Conservation (phyloP, 495 filamentous ascomycete species). For the Neurospora discreta region DNA sequence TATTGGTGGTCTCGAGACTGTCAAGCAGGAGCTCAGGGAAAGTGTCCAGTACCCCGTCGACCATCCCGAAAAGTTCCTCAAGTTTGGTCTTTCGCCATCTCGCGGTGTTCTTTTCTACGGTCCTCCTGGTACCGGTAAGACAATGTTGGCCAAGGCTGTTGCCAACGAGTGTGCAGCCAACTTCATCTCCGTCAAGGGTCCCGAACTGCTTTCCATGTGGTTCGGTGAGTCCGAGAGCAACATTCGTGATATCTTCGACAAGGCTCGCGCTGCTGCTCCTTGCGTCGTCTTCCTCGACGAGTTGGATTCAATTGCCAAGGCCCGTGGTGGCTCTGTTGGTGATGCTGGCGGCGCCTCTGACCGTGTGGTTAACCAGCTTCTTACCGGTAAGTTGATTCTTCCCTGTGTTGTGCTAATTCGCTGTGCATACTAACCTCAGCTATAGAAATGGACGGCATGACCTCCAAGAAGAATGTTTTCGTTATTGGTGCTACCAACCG, state of each 20-base stretch:
- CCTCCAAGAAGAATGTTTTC: constrained; percentile 99
- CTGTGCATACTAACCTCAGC: constrained; percentile 30
- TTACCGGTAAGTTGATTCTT: constrained; percentile 63
- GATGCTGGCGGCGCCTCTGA: constrained; percentile 98
- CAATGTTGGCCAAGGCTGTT: constrained; percentile 95
- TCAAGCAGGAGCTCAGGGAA: constrained; percentile 99
- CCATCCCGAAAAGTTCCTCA: constrained; percentile 99
- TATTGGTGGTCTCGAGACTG: constrained; percentile 93
- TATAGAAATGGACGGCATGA: constrained; percentile 97
- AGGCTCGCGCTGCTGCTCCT: constrained; percentile 94
- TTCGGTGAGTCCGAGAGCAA: constrained; percentile 99
- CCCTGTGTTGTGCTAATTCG: neutral
- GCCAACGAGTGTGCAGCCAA: constrained; percentile 99
- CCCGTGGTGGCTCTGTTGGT: constrained; percentile 91
- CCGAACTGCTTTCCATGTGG: constrained; percentile 98
- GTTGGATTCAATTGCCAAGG: constrained; percentile 98
- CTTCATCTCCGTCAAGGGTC: constrained; percentile 98
- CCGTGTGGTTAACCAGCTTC: constrained; percentile 98
- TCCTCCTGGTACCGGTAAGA: constrained; percentile 99
- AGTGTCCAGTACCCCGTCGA: constrained; percentile 98
- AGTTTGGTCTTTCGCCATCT: constrained; percentile 96
- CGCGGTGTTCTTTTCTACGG: constrained; percentile 98
- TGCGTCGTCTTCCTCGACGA: constrained; percentile 99
- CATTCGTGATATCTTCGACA: constrained; percentile 99
- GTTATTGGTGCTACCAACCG: constrained; percentile 98